Base-by-base conservation (phyloP, 768 basidiomycete species). In the Dioszegia hungarica region DNA sequence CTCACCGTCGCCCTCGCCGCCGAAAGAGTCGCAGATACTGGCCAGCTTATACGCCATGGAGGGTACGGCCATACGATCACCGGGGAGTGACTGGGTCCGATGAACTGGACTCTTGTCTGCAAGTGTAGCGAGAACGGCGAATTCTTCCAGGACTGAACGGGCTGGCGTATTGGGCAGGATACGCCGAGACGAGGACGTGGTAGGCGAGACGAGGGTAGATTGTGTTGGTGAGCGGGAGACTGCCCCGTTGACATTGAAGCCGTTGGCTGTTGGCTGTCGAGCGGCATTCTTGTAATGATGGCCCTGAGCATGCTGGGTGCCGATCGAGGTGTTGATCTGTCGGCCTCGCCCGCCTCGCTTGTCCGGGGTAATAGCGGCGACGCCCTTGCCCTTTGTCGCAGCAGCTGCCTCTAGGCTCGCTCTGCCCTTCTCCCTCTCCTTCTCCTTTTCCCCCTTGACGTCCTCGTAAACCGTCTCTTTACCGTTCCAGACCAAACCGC, bases 71-170 rank as follows among this genome's bases (percentile, higher is more conserved):
- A 54, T 29, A 14, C 28, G 38, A 15, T 57, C 56, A 11, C 51
- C 63, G 5, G 68, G 68, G 17, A 70, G 31, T 5, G 61, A 60
- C 33, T 59, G 57, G 5, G 66, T 53, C 46, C 62, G 57, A 5
- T 46, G 38, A 1, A 43, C 54, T 9, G 69, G 69, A 0, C 66
- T 71, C 46, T 71, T 67, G 19, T 71, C 69, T 9, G 66, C 63
- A 25, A 64, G 39, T n/a, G 69, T 64, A 17, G 66, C 69, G 19
- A 71, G 58, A 22, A 68, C 69, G 12, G 69, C 69, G 29, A 71
- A 71, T 45, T 71, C 69, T 20, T 71, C 69, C 8, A 71, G 44
- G 31, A 71, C 66, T 5, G 66, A 68, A 31, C 69, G 54, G 31
- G 69, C 69, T 3, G 69, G 69, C 4, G 69, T 71, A 29, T 64